phyloP scores from a whole-genome alignment of 345 rosid species.

The Diplotaxis tenuifolia region DNA sequence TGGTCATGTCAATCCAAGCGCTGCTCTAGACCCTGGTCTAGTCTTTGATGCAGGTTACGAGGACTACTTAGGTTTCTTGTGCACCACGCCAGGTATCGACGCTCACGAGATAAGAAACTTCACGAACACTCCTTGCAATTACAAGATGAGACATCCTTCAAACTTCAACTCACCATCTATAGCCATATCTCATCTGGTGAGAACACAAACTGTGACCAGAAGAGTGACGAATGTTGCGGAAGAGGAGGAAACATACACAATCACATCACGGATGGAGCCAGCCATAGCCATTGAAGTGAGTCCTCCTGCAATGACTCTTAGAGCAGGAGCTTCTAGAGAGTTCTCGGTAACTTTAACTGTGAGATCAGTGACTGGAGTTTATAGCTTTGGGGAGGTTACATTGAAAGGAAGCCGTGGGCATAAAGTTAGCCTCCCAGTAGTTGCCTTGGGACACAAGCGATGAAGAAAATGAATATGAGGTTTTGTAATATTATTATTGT shows the following conservation, averaged over 20 bases:
- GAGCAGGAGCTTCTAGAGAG: conserved; percentile 58
- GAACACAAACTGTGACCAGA: conserved; percentile 62
- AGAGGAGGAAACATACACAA: conserved; percentile 80
- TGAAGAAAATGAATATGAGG: conserved; percentile 35
- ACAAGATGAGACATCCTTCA: conserved; percentile 69
- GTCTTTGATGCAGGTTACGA: conserved; percentile 87
- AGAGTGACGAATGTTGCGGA: conserved; percentile 79
- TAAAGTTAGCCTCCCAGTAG: conserved; percentile 81
- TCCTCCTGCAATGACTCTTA: conserved; percentile 90
- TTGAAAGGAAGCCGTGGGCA: conserved; percentile 97
- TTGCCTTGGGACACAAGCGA: conserved; percentile 71
- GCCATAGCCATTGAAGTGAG: conserved; percentile 70
- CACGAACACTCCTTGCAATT: conserved; percentile 73
- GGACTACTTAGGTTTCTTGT: conserved; percentile 91
- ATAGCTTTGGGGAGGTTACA: conserved; percentile 78
- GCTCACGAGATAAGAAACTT: conserved; percentile 76
- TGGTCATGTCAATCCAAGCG: conserved; percentile 94
- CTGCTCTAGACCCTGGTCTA: conserved; percentile 98
- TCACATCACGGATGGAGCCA: conserved; percentile 82
- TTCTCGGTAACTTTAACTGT: conserved; percentile 66
- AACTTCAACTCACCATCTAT: conserved; percentile 93
- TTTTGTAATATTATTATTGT: conserved; percentile 36
- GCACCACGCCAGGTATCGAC: conserved; percentile 89
- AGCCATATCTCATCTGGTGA: conserved; percentile 72
- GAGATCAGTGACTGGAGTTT: conserved; percentile 60